phyloP scores from a whole-genome alignment of 208 protist genomes.

The Wallacemonas sp. region DNA sequence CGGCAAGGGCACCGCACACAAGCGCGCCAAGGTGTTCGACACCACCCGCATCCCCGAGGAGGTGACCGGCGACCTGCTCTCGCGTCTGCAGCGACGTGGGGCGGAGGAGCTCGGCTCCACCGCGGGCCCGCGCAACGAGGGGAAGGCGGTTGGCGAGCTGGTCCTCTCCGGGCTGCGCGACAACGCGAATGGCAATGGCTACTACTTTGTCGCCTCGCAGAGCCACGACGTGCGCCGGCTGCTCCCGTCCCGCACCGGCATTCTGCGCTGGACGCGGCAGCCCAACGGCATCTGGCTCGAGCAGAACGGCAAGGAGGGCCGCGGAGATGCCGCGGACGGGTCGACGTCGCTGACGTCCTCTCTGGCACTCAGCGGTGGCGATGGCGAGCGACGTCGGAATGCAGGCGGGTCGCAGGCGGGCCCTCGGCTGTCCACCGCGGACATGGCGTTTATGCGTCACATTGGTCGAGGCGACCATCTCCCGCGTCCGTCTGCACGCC shows the following conservation, averaged over 20 bases:
- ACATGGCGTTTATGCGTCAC: conserved; percentile 64
- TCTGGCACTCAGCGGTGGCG: not conserved
- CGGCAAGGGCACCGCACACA: too few species aligned
- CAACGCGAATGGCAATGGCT: not conserved
- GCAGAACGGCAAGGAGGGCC: conserved; percentile 32
- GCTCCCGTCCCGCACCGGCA: conserved; percentile 40
- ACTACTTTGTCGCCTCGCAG: conserved; percentile 76
- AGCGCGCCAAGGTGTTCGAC: conserved; percentile 1
- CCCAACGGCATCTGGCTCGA: conserved; percentile 77
- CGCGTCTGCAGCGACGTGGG: conserved; percentile 9
- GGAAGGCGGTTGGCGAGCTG: conserved; percentile 24
- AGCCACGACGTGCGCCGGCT: conserved; percentile 72
- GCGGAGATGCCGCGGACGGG: not conserved
- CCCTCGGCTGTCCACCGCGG: conserved; percentile 34
- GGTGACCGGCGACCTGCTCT: conserved; percentile 11
- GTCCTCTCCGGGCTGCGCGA: conserved; percentile 1
- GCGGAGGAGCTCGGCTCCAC: not conserved
- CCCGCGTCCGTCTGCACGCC: not conserved
- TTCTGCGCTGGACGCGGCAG: conserved; percentile 64
- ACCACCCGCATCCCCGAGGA: conserved; percentile 11
- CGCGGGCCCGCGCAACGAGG: conserved; percentile 21
- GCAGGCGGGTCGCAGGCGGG: not conserved
- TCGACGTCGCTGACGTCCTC: not conserved
- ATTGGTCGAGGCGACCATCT: conserved; percentile 23
- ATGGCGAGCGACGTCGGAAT: not conserved